Evolutionary conservation across 768 basidiomycete genomes (phyloP).

Genomic region (Podaxis sp.): DNA sequence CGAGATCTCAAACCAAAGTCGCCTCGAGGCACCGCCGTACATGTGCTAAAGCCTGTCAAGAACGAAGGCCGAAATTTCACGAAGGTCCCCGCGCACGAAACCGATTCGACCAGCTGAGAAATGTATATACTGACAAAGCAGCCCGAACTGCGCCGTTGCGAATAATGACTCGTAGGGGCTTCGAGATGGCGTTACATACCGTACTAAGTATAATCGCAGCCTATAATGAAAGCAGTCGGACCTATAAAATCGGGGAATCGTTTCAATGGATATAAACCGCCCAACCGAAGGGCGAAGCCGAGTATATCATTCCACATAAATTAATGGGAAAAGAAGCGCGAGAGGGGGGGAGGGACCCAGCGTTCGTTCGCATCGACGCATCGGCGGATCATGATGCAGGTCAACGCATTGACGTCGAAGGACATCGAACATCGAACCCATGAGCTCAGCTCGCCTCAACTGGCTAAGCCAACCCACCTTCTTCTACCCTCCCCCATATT

Average conservation of each 20-base stretch:
- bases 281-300: background rate
- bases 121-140: too few species aligned
- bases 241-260: background rate
- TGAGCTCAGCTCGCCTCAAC: too few species aligned
- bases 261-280: constrained; percentile 6
- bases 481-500: too few species aligned
- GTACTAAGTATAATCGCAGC: background rate
- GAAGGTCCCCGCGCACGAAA: too few species aligned
- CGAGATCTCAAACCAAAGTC: background rate
- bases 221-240: background rate
- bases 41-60: background rate
- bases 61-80: too few species aligned
- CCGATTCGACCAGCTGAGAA: too few species aligned
- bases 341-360: background rate
- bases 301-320: background rate
- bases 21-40: background rate
- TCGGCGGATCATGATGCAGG: constrained; percentile 16
- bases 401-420: background rate
- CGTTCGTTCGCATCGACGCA: constrained; percentile 4
- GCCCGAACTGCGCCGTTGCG: too few species aligned
- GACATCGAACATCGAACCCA: too few species aligned
- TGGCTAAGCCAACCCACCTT: too few species aligned
- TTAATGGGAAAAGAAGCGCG: background rate
- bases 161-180: too few species aligned
- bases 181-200: background rate